These are phyloP conservation scores for Cytospora piceicola DNA, from an alignment of 2,329 filamentous ascomycete genomes.

Conservation along the genomic window DNA sequence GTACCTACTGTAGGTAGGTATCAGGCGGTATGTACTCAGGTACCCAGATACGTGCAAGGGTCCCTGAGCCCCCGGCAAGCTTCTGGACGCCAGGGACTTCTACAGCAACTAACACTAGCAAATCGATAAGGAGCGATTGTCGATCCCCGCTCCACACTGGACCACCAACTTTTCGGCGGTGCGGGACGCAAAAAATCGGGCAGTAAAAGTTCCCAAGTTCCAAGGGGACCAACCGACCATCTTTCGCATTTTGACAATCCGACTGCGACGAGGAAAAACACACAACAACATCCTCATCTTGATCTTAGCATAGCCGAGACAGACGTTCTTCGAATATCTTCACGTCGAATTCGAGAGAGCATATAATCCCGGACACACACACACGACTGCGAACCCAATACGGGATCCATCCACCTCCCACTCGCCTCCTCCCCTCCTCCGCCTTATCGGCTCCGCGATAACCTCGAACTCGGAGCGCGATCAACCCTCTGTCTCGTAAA, in stretches of 20 bases:
- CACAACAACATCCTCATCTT: neutral
- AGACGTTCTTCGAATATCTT: neutral
- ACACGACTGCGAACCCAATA: neutral
- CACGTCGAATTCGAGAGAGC: neutral
- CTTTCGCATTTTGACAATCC: neutral
- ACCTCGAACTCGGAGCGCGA: neutral
- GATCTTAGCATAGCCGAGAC: neutral
- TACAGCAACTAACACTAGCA: neutral
- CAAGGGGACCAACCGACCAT: neutral
- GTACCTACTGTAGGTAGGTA: no score
- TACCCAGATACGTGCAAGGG: conserved; percentile 9
- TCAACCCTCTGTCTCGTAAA: neutral
- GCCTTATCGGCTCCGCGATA: conserved; percentile 9
- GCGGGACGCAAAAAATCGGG: conserved; percentile 5
- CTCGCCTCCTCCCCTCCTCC: neutral
- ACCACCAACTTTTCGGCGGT: conserved; percentile 21
- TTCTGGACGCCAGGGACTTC: neutral
- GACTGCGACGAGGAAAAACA: neutral
- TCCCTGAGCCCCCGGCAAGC: conserved; percentile 19
- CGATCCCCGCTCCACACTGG: conserved; percentile 20
- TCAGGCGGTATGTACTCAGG: no score
- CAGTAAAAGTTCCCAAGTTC: conserved; percentile 1
- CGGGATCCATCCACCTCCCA: neutral
- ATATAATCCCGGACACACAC: neutral
- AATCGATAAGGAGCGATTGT: conserved; percentile 23